Evolutionary conservation across 257 asterid species (phyloP).

Genomic region (Fraxinus excelsior): DNA sequence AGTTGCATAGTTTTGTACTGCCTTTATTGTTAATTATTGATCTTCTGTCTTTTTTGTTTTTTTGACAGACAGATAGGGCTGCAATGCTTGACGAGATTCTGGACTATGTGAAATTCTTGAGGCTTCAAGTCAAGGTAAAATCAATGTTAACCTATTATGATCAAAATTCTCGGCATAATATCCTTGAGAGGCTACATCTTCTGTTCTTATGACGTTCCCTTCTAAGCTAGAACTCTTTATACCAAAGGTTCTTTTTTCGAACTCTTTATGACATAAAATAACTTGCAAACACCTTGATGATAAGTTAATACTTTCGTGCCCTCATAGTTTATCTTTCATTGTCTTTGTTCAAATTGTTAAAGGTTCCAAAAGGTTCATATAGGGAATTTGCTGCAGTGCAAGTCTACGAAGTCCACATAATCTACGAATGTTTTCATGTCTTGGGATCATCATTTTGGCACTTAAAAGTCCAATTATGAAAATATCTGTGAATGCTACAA

Average conservation of each 20-base stretch:
- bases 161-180: not conserved
- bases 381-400: not conserved
- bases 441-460: not conserved
- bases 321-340: not conserved
- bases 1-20: not conserved
- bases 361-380: not conserved
- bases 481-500: not conserved
- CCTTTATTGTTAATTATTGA: not conserved
- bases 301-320: not conserved
- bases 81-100: constrained; percentile 92
- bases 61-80: constrained; percentile 78
- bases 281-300: not conserved
- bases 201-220: not conserved
- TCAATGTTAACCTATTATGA: not conserved
- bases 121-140: constrained; percentile 90
- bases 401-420: not conserved
- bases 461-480: not conserved
- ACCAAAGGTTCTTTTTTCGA: not conserved
- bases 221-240: not conserved
- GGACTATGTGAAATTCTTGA: constrained; percentile 83
- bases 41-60: not conserved
- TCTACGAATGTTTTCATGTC: not conserved
- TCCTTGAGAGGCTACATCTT: not conserved
- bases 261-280: not conserved
- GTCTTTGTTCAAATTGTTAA: not conserved